Conservation (phyloP, 495 filamentous ascomycete genomes). For the Trichoderma gamsii region DNA sequence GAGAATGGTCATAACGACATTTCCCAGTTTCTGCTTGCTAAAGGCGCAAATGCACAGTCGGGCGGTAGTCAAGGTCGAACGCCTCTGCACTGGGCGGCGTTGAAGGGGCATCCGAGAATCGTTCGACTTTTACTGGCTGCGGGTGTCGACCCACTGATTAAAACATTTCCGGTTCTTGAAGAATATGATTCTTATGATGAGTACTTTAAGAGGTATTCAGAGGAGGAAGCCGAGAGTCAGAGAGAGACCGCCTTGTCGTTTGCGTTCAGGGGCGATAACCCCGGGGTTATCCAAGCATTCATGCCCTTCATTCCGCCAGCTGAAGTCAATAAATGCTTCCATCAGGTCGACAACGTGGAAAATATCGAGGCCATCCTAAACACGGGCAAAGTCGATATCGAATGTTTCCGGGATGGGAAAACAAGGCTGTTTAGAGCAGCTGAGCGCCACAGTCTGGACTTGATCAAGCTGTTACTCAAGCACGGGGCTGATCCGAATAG, state of each 20-base stretch:
- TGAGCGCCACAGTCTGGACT: constrained; percentile 20
- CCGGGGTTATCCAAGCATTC: background rate
- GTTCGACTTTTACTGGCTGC: background rate
- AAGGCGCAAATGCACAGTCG: background rate
- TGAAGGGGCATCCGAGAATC: background rate
- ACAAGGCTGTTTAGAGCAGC: constrained; percentile 17
- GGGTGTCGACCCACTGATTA: background rate
- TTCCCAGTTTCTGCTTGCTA: constrained; percentile 15
- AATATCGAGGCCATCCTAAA: background rate
- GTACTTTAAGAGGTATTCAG: background rate
- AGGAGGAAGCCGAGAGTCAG: background rate
- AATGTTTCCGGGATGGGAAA: background rate
- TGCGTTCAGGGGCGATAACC: background rate
- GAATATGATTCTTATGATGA: background rate
- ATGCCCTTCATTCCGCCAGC: background rate
- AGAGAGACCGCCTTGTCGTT: background rate
- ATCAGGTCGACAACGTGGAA: background rate
- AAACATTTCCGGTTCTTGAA: background rate
- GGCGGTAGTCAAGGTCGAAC: constrained; percentile 20
- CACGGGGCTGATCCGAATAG: constrained; percentile 20
- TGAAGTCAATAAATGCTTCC: background rate
- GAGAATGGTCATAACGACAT: constrained; percentile 14
- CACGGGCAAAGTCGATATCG: background rate
- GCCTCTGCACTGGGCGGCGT: constrained; percentile 24
- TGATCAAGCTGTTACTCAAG: constrained; percentile 22